Base-by-base conservation (phyloP, 225 moss, liverwort and hornwort species). In the Marchantia paleacea region DNA sequence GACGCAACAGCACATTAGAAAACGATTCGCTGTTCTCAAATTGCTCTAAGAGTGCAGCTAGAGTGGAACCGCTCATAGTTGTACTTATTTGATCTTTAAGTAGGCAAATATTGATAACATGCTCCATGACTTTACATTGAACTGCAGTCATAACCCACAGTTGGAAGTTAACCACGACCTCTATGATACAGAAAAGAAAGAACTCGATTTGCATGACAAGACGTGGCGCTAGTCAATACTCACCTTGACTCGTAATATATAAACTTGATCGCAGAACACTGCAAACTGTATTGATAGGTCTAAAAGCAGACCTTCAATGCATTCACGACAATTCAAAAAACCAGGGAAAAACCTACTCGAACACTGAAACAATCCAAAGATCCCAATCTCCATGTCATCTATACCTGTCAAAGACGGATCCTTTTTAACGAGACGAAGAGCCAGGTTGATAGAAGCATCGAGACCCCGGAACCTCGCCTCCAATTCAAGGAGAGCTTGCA, bases 41-140 rank as follows among this genome's bases (percentile, higher is more conserved):
- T 55, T 90, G 82, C 69, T 86, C 83, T 79, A 95, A 64, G 52
- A 97, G 80, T 54, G 84, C 86, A 72, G 87, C 87, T 69, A 89
- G 73, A 22, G 90, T 90, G 66, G 78, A 64, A 54, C 85, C 88
- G 72, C 88, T 90, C 75, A 95, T 80, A 64, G 80, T 84, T 73
- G 80, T 80, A 70, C 74, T 88, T 73, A 77, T 64, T 76, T 87
- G 89, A 77, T 88, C 88, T 69, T 83, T 87, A 10, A 87, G 84
- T 60, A 85, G 85, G 39, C 85, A 87, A 78, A 92, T 69, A 51
- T 88, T 88, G 49, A 94, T 87, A 71, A 95, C 79, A 82, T 99
- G 91, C 85, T 90, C 89, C 92, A 99, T 89, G 71, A 95, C 80
- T 81, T 95, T 99, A 86, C 89, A 88, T 85, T 94, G 95, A 83